phyloP scores from a whole-genome alignment of 345 rosid genomes.

The Citrus sinensis region DNA sequence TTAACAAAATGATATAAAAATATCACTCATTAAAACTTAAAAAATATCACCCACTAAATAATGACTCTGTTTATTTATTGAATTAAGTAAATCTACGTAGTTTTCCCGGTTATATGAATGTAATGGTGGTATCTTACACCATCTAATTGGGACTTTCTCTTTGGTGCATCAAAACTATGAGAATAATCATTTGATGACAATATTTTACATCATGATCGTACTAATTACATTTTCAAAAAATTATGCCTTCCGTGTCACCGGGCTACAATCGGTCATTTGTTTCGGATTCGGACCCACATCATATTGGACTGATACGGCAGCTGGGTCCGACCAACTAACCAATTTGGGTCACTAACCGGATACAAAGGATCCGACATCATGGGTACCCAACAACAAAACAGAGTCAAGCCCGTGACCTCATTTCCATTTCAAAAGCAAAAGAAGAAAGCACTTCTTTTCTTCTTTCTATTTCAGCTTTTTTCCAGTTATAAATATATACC shows the following conservation, averaged over 20 bases:
- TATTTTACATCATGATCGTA: neutral
- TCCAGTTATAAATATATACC: conserved; percentile 29
- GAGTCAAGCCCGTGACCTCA: conserved; percentile 25
- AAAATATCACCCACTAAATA: no score
- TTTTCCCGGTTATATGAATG: no score
- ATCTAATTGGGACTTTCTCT: no score
- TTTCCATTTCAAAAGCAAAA: neutral
- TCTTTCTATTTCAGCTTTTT: neutral
- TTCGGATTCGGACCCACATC: neutral
- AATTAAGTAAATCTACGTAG: no score
- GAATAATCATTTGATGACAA: neutral
- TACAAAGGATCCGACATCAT: conserved; percentile 8
- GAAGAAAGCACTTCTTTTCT: neutral
- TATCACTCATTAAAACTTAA: no score
- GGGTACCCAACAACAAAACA: conserved; percentile 4
- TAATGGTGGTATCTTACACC: no score
- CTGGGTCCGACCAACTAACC: neutral
- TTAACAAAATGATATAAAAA: no score
- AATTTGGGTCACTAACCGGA: conserved; percentile 7
- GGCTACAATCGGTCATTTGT: neutral
- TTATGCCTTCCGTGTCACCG: neutral
- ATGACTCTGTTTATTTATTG: no score
- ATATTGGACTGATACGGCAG: neutral
- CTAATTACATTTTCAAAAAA: neutral
- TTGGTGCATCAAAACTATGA: neutral